Conservation (phyloP, 179 eudicot genomes). For the Silene vulgaris region DNA sequence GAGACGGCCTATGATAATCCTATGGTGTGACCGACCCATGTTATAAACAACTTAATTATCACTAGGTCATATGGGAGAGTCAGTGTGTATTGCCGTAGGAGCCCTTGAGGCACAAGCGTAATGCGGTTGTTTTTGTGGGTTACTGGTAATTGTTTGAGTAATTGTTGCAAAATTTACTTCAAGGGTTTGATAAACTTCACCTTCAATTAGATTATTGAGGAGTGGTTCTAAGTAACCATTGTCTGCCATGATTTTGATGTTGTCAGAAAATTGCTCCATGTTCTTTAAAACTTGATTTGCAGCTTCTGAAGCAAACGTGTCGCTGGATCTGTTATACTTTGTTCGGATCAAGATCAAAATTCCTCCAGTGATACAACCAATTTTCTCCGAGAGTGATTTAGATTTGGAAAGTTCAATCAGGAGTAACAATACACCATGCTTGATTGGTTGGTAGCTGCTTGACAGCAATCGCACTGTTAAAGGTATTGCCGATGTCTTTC, state of each 20-base stretch:
- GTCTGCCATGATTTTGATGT: constrained; percentile 81
- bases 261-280: constrained; percentile 47
- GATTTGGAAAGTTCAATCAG: constrained; percentile 62
- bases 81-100: too few species aligned
- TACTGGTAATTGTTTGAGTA: neutral
- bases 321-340: constrained; percentile 49
- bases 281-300: constrained; percentile 59
- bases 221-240: constrained; percentile 74
- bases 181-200: constrained; percentile 31
- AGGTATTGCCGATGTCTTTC: constrained; percentile 41
- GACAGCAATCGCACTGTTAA: constrained; percentile 57
- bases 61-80: too few species aligned
- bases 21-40: neutral
- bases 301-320: constrained; percentile 62
- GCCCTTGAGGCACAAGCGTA: too few species aligned
- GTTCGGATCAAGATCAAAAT: constrained; percentile 61
- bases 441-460: constrained; percentile 56
- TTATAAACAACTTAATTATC: too few species aligned
- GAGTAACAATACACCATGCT: constrained; percentile 55
- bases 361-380: constrained; percentile 59
- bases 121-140: too few species aligned
- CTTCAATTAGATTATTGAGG: constrained; percentile 54
- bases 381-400: constrained; percentile 37
- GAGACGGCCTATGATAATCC: too few species aligned
- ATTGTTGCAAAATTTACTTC: constrained; percentile 3